A percentile compares a stretch with the other conserved stretches of the same genome.
phyloP scores from a whole-genome alignment of 208 protist genomes.

The Trypanosoma vivax region DNA sequence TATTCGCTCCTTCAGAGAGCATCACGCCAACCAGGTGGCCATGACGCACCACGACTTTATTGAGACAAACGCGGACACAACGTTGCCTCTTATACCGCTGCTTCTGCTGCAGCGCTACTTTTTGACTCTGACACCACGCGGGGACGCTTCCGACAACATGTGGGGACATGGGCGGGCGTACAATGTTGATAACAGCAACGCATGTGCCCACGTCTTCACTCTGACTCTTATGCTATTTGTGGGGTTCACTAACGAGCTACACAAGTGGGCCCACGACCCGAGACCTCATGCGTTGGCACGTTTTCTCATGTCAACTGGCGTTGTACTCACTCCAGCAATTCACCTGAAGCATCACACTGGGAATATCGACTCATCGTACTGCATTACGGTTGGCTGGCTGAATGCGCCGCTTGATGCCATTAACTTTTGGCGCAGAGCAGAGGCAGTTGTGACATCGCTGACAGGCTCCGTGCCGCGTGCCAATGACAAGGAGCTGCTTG shows the following conservation, averaged over 20 bases:
- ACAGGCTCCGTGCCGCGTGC: slow-evolving; percentile 77
- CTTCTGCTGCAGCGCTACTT: slow-evolving; percentile 45
- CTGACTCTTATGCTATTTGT: slow-evolving; percentile 75
- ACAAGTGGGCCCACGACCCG: slow-evolving; percentile 91
- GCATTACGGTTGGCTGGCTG: slow-evolving; percentile 94
- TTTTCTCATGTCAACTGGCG: slow-evolving; percentile 53
- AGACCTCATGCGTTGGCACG: slow-evolving; percentile 52
- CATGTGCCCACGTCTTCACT: slow-evolving; percentile 63
- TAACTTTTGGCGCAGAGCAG: slow-evolving; percentile 86
- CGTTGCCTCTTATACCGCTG: slow-evolving; percentile 76
- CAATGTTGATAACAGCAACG: slow-evolving; percentile 55
- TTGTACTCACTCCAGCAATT: slow-evolving; percentile 77
- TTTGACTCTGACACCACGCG: too few relatives aligned
- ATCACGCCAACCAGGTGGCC: slow-evolving; percentile 88
- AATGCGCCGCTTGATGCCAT: slow-evolving; percentile 82
- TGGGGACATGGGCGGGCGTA: slow-evolving; percentile 44
- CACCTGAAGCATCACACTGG: slow-evolving; percentile 90
- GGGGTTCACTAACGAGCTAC: slow-evolving; percentile 91
- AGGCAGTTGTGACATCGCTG: slow-evolving; percentile 66
- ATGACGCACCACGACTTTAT: slow-evolving; percentile 93
- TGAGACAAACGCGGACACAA: slow-evolving; percentile 94
- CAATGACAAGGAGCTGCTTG: slow-evolving; percentile 76
- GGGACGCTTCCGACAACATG: too few relatives aligned
- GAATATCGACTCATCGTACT: slow-evolving; percentile 90
- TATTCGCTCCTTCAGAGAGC: slow-evolving; percentile 93